Conservation (phyloP, 2,329 filamentous ascomycete genomes). For the Penicillium nordicum region DNA sequence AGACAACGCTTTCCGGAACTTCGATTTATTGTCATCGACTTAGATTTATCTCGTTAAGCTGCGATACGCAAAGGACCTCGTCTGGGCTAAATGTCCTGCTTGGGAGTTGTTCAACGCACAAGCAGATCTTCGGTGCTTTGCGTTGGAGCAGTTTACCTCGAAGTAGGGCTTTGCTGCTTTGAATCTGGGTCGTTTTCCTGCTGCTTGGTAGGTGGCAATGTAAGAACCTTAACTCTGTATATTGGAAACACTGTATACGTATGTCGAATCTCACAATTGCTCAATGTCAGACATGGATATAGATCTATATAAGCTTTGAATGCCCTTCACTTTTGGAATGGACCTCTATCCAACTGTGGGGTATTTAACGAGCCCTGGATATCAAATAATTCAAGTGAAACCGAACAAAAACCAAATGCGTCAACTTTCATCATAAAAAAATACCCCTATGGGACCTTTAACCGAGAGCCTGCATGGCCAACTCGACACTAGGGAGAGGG, state of each 20-base stretch:
- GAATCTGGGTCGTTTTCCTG: not conserved
- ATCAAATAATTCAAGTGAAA: constrained; percentile 17
- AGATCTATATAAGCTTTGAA: not conserved
- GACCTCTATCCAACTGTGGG: constrained; percentile 3
- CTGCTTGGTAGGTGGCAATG: constrained; percentile 16
- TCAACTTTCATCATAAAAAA: constrained; percentile 10
- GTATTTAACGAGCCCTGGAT: constrained; percentile 18
- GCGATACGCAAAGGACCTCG: not conserved
- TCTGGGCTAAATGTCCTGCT: not conserved
- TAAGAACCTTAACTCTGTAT: constrained; percentile 3
- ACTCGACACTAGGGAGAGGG: constrained; percentile 39
- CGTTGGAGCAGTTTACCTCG: not conserved
- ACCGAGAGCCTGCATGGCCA: constrained; percentile 47
- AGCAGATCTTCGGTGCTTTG: not conserved
- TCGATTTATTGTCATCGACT: too few species aligned
- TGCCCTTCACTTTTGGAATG: constrained; percentile 6
- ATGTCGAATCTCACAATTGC: not conserved
- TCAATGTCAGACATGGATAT: not conserved
- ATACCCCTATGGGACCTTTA: constrained; percentile 20
- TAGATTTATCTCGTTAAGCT: too few species aligned
- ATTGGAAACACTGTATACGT: not conserved
- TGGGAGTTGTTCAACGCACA: not conserved
- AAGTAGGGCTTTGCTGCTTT: not conserved
- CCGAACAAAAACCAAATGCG: constrained; percentile 6
- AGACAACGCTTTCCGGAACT: too few species aligned